These are phyloP conservation scores for Acanthamoeba quina DNA, from an alignment of 208 protist species.

Conservation along the genomic window DNA sequence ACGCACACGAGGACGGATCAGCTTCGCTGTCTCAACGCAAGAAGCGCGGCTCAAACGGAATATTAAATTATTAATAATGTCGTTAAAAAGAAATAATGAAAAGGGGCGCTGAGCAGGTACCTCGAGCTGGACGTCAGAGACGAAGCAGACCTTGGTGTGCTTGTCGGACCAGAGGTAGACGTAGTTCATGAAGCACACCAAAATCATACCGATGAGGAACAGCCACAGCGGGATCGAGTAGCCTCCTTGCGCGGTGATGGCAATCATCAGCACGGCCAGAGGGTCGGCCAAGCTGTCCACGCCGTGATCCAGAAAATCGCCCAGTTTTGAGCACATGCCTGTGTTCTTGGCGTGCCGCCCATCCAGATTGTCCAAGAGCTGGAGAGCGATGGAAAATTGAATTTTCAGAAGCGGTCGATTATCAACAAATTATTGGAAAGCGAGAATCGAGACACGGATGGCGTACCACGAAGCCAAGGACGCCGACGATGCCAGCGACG, in stretches of 20 bases:
- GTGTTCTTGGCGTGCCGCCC: constrained; percentile 9
- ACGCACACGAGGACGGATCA: no score
- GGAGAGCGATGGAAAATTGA: not conserved
- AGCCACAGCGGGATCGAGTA: constrained; percentile 21
- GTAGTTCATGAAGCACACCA: constrained; percentile 43
- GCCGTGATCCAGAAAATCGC: constrained; percentile 6
- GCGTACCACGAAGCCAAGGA: constrained; percentile 7
- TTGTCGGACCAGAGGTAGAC: constrained; percentile 40
- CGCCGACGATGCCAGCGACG: not conserved
- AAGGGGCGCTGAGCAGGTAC: not conserved
- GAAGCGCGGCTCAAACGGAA: not conserved
- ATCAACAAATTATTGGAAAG: no score
- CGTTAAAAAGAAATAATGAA: not conserved
- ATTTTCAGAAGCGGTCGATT: not conserved
- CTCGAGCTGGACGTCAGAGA: constrained; percentile 27
- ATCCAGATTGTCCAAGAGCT: constrained; percentile 20
- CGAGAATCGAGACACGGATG: no score
- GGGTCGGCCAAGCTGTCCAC: constrained; percentile 29
- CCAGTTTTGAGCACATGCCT: constrained; percentile 2
- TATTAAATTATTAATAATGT: not conserved
- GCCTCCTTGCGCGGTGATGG: constrained; percentile 10
- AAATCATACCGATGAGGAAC: constrained; percentile 14
- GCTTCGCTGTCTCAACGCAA: not conserved
- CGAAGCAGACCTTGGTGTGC: constrained; percentile 23
- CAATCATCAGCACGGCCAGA: constrained; percentile 31